A percentile compares a stretch with the other conserved stretches of the same genome.
These are phyloP conservation scores for Elsinoe batatas DNA, from an alignment of 2,329 filamentous ascomycete species.

Conservation along the genomic window DNA sequence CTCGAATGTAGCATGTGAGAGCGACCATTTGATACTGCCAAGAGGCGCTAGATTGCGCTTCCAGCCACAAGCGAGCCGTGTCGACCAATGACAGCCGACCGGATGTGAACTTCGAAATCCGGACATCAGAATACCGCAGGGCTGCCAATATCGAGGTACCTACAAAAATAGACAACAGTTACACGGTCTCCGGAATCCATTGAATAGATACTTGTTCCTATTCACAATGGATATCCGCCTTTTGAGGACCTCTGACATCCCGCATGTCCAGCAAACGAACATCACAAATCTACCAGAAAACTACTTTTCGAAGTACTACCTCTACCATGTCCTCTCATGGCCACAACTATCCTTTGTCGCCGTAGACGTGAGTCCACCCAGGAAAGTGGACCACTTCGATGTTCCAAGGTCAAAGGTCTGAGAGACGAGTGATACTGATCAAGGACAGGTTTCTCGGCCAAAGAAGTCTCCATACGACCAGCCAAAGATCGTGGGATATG, in stretches of 20 bases:
- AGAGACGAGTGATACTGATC: background rate
- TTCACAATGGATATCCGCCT: constrained; percentile 75
- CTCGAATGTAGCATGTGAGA: background rate
- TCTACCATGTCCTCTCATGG: constrained; percentile 98
- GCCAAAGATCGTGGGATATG: constrained; percentile 96
- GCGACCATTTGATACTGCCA: constrained; percentile 9
- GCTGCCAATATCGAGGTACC: background rate
- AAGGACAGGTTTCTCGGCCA: constrained; percentile 56
- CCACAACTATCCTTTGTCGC: constrained; percentile 94
- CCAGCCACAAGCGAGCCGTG: background rate
- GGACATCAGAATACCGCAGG: background rate
- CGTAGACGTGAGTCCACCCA: constrained; percentile 53
- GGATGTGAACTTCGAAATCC: background rate
- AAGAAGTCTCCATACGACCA: constrained; percentile 73
- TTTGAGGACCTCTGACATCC: constrained; percentile 72
- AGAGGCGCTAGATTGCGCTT: background rate
- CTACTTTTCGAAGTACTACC: constrained; percentile 99
- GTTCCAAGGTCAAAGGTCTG: too few relatives aligned
- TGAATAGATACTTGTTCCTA: background rate
- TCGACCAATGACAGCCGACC: background rate
- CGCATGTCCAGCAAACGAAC: constrained; percentile 93
- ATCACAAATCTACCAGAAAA: constrained; percentile 98
- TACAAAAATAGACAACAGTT: background rate
- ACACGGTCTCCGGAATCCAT: too few relatives aligned
- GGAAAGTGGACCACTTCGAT: too few relatives aligned